Base-by-base conservation (phyloP, 768 basidiomycete genomes). In the Rhizopogon vesiculosus region DNA sequence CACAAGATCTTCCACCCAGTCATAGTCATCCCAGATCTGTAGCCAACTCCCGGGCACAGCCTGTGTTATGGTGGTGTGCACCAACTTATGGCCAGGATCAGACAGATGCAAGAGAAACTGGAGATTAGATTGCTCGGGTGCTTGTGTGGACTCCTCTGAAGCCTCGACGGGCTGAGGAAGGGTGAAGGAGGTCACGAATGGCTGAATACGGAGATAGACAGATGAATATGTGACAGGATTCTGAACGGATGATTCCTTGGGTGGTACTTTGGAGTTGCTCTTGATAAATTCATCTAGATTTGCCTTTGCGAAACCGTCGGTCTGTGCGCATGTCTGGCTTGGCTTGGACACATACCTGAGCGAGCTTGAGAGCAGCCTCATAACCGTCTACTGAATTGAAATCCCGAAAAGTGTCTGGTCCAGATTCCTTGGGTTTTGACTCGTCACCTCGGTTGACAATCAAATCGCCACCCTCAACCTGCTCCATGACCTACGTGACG, bases 1-100 rank as follows among this genome's bases (percentile, higher is more conserved):
- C 58, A 98, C 81, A 40, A 89, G 69, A 65, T 99, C 95, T 71
- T 99, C 97, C 12, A 98, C 94, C 97, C 97, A 96, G 43, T 91
- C 87, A 67, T 93, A 89, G 60, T 86, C 79, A 64, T 97, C 95
- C 86, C 93, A 96, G 43, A 93, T 75, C 5, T 85, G 84, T 54
- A 98, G 69, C 97, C 97, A 99, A 49, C 79, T 74, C n/a, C 74
- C 77, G 0, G 96, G 93, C 19, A 95, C 78, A 5, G 84, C 78
- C 68, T 98, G 97, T 5, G 92, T 91, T 48, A 91, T 69, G 0
- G 91, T 91, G 6, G 85, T 85, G 65, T 87, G 86, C 6, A 77
- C 76, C 51, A 98, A 76, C 38, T 85, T 76, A 67, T 98, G 93
- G 5, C 74, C 76, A 10, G 94, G 93, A 71, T 98, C 96, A 39